phyloP scores from a whole-genome alignment of 768 basidiomycete genomes.

The Pleurotus pulmonarius region DNA sequence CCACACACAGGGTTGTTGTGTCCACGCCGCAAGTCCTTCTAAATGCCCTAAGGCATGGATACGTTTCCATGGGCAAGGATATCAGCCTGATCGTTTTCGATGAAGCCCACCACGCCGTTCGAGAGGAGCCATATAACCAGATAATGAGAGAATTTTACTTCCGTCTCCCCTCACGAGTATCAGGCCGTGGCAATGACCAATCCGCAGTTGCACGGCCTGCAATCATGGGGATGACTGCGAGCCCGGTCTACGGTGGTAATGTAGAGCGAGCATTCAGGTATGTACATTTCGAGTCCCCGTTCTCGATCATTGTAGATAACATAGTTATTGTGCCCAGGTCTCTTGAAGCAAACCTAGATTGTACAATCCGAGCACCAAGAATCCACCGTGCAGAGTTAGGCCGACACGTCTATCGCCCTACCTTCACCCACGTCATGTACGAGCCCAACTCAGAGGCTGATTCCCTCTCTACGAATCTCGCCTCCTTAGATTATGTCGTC shows the following conservation, averaged over 20 bases:
- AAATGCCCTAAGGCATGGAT: slow-evolving; percentile 73
- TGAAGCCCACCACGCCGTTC: slow-evolving; percentile 76
- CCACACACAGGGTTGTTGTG: slow-evolving; percentile 59
- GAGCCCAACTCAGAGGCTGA: slow-evolving; percentile 20
- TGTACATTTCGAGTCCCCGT: slow-evolving; percentile 13
- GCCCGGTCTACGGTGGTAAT: slow-evolving; percentile 77
- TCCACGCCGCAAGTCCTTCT: slow-evolving; percentile 77
- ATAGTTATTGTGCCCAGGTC: slow-evolving; percentile 30
- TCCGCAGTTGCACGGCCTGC: slow-evolving; percentile 40
- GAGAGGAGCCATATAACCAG: slow-evolving; percentile 70
- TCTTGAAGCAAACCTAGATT: slow-evolving; percentile 67
- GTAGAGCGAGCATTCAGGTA: slow-evolving; percentile 58
- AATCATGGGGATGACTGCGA: slow-evolving; percentile 79
- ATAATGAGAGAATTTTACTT: slow-evolving; percentile 79
- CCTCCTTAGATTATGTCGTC: slow-evolving; percentile 39
- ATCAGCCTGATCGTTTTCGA: slow-evolving; percentile 72
- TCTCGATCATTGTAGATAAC: no score
- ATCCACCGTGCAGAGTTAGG: slow-evolving; percentile 52
- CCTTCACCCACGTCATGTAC: slow-evolving; percentile 59
- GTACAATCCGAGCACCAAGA: slow-evolving; percentile 61
- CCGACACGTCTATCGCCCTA: slow-evolving; percentile 58
- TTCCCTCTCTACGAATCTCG: slow-evolving; percentile 48
- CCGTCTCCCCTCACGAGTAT: slow-evolving; percentile 33
- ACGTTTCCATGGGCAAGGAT: slow-evolving; percentile 55
- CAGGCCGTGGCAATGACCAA: not conserved